phyloP scores from a whole-genome alignment of 2,329 filamentous ascomycete species.

The Exophiala phaeomuriformis region DNA sequence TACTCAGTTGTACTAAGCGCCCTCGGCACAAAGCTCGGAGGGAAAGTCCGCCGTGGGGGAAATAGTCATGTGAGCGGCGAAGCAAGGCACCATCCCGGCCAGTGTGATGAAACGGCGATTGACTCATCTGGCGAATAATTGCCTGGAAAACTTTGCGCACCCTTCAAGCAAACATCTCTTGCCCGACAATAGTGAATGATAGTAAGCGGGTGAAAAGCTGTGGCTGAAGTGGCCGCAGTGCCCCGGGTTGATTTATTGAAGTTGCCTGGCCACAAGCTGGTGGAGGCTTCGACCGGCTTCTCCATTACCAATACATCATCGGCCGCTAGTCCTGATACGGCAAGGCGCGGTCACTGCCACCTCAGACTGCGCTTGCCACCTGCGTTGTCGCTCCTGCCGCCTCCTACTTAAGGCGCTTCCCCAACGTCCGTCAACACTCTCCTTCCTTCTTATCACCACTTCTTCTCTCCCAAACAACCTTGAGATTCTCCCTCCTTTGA shows the following conservation, averaged over 20 bases:
- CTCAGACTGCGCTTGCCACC: conserved; percentile 7
- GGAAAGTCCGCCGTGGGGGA: not conserved
- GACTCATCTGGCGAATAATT: not conserved
- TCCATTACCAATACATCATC: not conserved
- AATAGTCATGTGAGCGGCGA: not conserved
- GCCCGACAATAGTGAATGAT: not conserved
- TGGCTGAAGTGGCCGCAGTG: not conserved
- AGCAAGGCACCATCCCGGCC: no score
- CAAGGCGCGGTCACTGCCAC: not conserved
- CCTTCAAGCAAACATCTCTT: not conserved
- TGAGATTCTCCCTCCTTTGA: conserved; percentile 2
- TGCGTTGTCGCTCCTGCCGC: conserved; percentile 9
- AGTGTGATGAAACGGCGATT: not conserved
- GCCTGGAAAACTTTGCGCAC: not conserved
- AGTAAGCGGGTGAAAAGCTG: not conserved
- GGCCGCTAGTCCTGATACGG: not conserved
- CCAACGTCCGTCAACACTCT: conserved; percentile 27
- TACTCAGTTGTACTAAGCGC: not conserved
- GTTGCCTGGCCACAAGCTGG: conserved; percentile 1
- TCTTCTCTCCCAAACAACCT: conserved; percentile 27
- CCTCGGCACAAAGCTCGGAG: not conserved
- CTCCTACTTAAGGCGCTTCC: conserved; percentile 31
- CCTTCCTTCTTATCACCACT: conserved; percentile 28
- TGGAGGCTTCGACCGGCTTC: conserved; percentile 1
- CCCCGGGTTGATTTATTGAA: not conserved